Base-by-base conservation (phyloP, 106 monocot species). In the Iris macrosiphon region DNA sequence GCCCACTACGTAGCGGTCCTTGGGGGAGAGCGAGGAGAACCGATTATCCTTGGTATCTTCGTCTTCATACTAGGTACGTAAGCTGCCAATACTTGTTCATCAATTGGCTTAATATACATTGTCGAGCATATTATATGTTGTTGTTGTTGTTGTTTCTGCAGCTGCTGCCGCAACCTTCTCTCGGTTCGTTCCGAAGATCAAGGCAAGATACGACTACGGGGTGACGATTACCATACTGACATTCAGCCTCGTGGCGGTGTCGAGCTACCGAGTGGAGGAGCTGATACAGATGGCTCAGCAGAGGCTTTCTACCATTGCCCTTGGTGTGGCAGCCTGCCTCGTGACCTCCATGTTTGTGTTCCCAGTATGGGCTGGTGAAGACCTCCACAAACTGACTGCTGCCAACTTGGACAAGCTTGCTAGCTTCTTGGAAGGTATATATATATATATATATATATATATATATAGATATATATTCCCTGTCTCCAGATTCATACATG, bases 181-280 rank as follows among this genome's bases (percentile, higher is more conserved):
- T 4, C 34, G 75, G 26, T 85, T 79, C 59, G 59, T 88, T 40
- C 88, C 88, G 19, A 63, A 71, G 53, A 62, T 88, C 37, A 88
- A 76, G 68, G 72, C 67, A 23, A 71, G 68, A 27, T 88, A 82
- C 37, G 88, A 88, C 49, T 88, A 88, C 41, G 87, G 87, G 0
- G 87, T 79, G 46, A 55, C 67, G 9, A 72, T 88, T 39, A 79
- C 83, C 50, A 87, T 81, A 37, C 55, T 81, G 32, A 81, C 81
- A 14, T 81, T 87, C 34, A 87, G 77, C 55, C 54, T 85, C 6
- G 84, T 85, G 55, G 61, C 84, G 14, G 71, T 79, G 57, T 79
- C 84, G 31, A 75, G 84, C 42, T 84, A 71, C 55, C 49, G 84
- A 24, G 67, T 72, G 2, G 79, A 84, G 14, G 75, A 84, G 54